phyloP scores from a whole-genome alignment of 371 early-diverging fungal genomes.

The Phascolomyces articulosus region DNA sequence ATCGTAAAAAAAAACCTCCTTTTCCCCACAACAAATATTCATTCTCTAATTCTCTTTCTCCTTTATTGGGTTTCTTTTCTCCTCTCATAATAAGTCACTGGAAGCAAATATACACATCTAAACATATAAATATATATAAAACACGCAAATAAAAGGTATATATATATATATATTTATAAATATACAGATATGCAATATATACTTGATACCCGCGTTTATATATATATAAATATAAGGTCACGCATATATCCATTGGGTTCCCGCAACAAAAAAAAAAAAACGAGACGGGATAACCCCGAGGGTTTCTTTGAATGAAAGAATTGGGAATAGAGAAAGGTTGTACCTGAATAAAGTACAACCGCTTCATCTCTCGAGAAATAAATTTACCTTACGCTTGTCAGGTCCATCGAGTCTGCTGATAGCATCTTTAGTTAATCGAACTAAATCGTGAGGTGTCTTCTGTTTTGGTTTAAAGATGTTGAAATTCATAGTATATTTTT shows the following conservation, averaged over 20 bases:
- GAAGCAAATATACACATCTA: no score
- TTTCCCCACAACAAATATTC: no score
- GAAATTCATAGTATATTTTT: conserved; percentile 68
- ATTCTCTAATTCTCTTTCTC: no score
- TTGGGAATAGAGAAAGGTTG: neutral
- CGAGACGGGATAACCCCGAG: neutral
- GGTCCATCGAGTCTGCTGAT: conserved; percentile 70
- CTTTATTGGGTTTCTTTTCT: no score
- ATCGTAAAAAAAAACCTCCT: neutral
- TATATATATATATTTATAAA: neutral
- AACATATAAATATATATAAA: no score
- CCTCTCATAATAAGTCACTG: no score
- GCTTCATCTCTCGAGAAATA: neutral
- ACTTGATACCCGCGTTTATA: no score
- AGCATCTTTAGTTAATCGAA: conserved; percentile 83
- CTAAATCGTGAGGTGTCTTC: conserved; percentile 90
- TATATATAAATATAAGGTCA: no score
- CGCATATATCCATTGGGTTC: no score
- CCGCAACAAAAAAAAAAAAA: no score
- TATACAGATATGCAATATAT: neutral
- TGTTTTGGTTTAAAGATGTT: conserved; percentile 85
- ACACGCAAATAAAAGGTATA: neutral
- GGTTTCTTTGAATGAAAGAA: neutral
- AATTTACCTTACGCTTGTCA: conserved; percentile 64
- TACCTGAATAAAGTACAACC: neutral